Evolutionary conservation across 106 monocot species (phyloP).

Genomic region (Hemerocallis citrina): DNA sequence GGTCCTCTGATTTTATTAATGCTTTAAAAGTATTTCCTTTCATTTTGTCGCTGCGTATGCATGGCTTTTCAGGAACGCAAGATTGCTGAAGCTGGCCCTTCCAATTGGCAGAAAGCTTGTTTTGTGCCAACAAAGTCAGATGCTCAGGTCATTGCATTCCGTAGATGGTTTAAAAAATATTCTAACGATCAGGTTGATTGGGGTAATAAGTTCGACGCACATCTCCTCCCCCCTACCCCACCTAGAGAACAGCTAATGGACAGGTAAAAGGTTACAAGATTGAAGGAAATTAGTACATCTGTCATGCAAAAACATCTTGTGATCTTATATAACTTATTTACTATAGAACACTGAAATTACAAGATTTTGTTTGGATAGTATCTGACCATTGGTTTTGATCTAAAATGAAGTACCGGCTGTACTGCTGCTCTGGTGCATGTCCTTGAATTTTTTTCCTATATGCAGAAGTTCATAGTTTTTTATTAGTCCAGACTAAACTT

Average conservation of each 20-base stretch:
- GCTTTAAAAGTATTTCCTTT: not conserved
- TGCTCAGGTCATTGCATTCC: constrained; percentile 65
- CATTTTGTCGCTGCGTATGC: not conserved
- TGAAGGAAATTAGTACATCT: no score
- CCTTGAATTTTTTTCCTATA: no score
- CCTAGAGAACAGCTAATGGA: constrained; percentile 86
- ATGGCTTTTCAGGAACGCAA: constrained; percentile 54
- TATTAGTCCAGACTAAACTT: no score
- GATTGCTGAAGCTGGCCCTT: constrained; percentile 48
- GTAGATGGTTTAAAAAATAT: constrained; percentile 80
- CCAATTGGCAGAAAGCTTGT: constrained; percentile 86
- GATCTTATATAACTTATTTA: no score
- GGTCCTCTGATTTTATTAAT: no score
- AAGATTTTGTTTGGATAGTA: no score
- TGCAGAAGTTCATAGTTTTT: no score
- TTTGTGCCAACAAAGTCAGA: constrained; percentile 94
- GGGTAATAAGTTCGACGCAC: constrained; percentile 21
- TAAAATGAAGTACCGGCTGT: no score
- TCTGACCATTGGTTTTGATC: no score
- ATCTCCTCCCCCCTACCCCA: constrained; percentile 63
- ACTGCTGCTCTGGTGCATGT: no score
- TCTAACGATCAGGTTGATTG: constrained; percentile 57
- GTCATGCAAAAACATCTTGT: no score
- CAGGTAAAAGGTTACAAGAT: constrained; percentile 61
- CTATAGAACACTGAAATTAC: no score